These are phyloP conservation scores for Dactylonectria macrodidyma DNA, from an alignment of 2,329 filamentous ascomycete genomes.

Conservation along the genomic window DNA sequence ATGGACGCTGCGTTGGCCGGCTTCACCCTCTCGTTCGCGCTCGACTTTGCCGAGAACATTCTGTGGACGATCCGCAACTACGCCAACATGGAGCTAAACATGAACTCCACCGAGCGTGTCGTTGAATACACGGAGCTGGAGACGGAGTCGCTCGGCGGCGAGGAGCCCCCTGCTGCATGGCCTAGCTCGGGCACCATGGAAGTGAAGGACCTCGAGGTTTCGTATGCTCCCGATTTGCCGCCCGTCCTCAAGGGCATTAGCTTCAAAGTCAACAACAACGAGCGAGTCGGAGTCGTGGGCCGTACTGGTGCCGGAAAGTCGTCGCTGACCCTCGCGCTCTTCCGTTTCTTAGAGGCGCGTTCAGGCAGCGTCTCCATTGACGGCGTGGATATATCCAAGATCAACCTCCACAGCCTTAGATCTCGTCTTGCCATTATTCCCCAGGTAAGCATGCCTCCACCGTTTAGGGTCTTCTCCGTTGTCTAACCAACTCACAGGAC, in stretches of 20 bases:
- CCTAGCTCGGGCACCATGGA: slow-evolving; percentile 81
- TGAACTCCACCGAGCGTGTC: slow-evolving; percentile 84
- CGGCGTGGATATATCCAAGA: slow-evolving; percentile 80
- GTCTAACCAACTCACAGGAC: slow-evolving; percentile 64
- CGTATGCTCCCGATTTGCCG: slow-evolving; percentile 79
- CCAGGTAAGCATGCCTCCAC: slow-evolving; percentile 55
- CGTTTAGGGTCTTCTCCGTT: background rate
- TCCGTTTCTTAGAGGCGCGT: slow-evolving; percentile 81
- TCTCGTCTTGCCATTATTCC: slow-evolving; percentile 86
- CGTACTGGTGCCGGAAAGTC: slow-evolving; percentile 86
- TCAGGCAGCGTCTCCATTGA: slow-evolving; percentile 79
- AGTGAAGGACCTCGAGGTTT: slow-evolving; percentile 79
- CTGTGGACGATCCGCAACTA: slow-evolving; percentile 79
- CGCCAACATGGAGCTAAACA: slow-evolving; percentile 80
- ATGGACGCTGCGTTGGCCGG: slow-evolving; percentile 81
- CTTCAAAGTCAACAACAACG: slow-evolving; percentile 76
- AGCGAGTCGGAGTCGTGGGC: slow-evolving; percentile 83
- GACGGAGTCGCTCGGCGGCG: slow-evolving; percentile 76
- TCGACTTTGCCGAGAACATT: slow-evolving; percentile 77
- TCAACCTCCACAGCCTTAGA: slow-evolving; percentile 78
- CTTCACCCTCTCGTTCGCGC: slow-evolving; percentile 81
- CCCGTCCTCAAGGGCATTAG: slow-evolving; percentile 79
- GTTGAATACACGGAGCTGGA: slow-evolving; percentile 80
- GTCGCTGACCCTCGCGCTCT: slow-evolving; percentile 80
- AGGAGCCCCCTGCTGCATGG: slow-evolving; percentile 78